Evolutionary conservation across 345 rosid species (phyloP), one percentile per base, ranked within the genome.

Genomic region (Jatropha curcas): DNA sequence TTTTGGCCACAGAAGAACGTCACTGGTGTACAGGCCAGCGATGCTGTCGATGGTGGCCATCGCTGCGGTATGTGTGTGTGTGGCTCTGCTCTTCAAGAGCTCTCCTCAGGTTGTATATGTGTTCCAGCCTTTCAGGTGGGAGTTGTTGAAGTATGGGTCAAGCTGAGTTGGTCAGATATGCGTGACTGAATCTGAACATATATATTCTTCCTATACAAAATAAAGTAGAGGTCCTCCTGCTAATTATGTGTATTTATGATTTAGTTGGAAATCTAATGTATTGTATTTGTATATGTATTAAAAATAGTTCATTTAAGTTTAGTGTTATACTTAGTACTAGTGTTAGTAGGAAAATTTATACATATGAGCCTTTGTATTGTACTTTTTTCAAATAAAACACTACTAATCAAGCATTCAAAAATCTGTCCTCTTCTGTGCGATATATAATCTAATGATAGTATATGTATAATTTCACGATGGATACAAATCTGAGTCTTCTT

Each of bases 81-180:
- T 95, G 57, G 97, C 99, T 31, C 94, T 95, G 60, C 87, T 92
- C 33, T 93, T 95, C 83, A 95, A 93, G 88, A 92, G 96, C 77
- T 88, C 82, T 19, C 99, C 97, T 10, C 97, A 91, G 74, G 98
- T 95, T 24, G 81, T 88, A 52, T 92, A 82, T 62, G 92, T 88
- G 76, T 88, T 92, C 82, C 88, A 85, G 24, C 97, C 99, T 22
- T 95, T 95, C 90, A 86, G 97, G 87, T 95, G 99, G 99, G 99
- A 95, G 79, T 39, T 83, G 83, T 52, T 95, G 82, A 88, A 85
- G 39, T 92, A 83, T 58, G 99, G 98, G 80, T 70, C 97, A 68
- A 88, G 89, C 81, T 91, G 72, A 84, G 62, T 61, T n/a, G n/a
- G n/a, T n/a, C n/a, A n/a, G n/a, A n/a, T n/a, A n/a, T n/a, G n/a